Evolutionary conservation across 345 rosid species (phyloP), one percentile per base, ranked within the genome.

Genomic region (Aegle marmelos): DNA sequence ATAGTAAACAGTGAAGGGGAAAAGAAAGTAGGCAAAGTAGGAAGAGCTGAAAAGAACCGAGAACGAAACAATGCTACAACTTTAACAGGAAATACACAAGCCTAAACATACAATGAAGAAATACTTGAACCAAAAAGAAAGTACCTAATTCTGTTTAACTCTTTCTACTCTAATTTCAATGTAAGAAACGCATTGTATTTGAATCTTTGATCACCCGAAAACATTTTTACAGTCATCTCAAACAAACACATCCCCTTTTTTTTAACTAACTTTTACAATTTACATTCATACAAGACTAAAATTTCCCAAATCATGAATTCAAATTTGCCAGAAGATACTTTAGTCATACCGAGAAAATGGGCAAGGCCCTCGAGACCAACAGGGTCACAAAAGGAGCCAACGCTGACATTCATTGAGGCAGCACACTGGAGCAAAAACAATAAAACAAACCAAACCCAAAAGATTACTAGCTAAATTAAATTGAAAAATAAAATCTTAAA

Each of bases 331-430:
- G 1, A 67, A 33, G 30, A 39, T 4, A 66, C 3, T 13, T 2
- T 2, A 69, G 28, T 7, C 56, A 39, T 84, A 95, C 99, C 99
- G 0, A 95, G 89, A 79, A 95, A 95, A 85, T 95, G 99, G 58
- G 99, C 97, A 25, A 95, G 88, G 77, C 99, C 99, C 80, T 92
- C 97, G 10, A 95, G 88, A 64, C 97, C 98, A 65, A 50, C 87
- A 4, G 99, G 97, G 84, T 95, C 94, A 68, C 90, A 82, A 85
- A 90, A 93, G 59, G 89, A 81, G 75, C 99, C 99, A 41, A 95
- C 91, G 68, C 88, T 76, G 68, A 95, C 99, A 77, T 86, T 70
- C 99, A 95, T 95, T 39, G 93, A 90, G 79, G 99, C 98, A 79
- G 98, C 96, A 81, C 98, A 93, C 99, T 95, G 84, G 0, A 82